phyloP scores from a whole-genome alignment of 2,329 filamentous ascomycete species.

The Pyrenochaeta sp. region DNA sequence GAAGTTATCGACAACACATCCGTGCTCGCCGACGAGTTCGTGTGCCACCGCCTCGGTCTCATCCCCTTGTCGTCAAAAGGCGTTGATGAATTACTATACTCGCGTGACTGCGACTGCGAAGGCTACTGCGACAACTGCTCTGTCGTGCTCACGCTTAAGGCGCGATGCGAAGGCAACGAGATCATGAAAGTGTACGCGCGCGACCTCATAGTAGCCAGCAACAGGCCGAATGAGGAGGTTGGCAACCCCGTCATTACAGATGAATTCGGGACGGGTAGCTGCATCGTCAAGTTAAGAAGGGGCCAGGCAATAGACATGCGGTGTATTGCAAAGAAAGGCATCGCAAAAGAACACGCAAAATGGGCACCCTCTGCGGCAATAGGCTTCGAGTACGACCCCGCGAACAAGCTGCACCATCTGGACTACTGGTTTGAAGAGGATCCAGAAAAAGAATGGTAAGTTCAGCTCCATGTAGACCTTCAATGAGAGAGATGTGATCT shows the following conservation, averaged over 20 bases:
- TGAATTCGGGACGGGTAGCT: slow-evolving; percentile 77
- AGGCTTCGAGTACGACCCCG: slow-evolving; percentile 97
- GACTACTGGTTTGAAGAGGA: slow-evolving; percentile 96
- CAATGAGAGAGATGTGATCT: slow-evolving; percentile 3
- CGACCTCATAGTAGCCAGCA: slow-evolving; percentile 77
- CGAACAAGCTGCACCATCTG: slow-evolving; percentile 92
- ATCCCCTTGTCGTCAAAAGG: slow-evolving; percentile 86
- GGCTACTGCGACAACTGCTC: slow-evolving; percentile 93
- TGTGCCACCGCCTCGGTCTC: slow-evolving; percentile 89
- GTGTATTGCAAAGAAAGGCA: slow-evolving; percentile 97
- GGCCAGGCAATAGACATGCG: slow-evolving; percentile 89
- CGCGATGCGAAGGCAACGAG: slow-evolving; percentile 82
- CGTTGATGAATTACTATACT: slow-evolving; percentile 82
- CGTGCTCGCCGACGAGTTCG: slow-evolving; percentile 95
- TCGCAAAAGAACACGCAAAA: slow-evolving; percentile 98
- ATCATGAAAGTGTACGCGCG: slow-evolving; percentile 94
- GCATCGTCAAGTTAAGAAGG: slow-evolving; percentile 89
- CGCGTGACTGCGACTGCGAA: slow-evolving; percentile 95
- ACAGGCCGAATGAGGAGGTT: slow-evolving; percentile 74
- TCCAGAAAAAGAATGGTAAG: slow-evolving; percentile 84
- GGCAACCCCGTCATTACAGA: slow-evolving; percentile 86
- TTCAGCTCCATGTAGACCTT: slow-evolving; percentile 13
- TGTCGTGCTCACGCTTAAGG: slow-evolving; percentile 83
- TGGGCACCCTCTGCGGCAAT: slow-evolving; percentile 94
- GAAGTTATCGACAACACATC: slow-evolving; percentile 93